phyloP scores from a whole-genome alignment of 202 grass and related monocot genomes.

The Tripidium arundinaceum region DNA sequence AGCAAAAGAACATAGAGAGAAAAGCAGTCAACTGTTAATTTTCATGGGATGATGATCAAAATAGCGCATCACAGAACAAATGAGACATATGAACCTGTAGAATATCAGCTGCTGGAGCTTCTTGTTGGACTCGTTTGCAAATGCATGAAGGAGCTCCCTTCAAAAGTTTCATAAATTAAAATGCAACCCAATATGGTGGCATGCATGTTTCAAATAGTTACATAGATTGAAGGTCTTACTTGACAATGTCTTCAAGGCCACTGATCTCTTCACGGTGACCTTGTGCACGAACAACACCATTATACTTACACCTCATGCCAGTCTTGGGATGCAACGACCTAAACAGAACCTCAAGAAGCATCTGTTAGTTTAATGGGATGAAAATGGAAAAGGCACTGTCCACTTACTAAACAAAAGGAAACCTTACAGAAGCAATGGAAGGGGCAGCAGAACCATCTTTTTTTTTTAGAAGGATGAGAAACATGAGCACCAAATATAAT shows the following conservation, averaged over 20 bases:
- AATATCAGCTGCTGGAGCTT: conserved; percentile 42
- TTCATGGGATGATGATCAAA: background rate
- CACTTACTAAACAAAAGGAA: background rate
- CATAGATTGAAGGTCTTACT: conserved; percentile 1
- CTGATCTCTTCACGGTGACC: conserved; percentile 43
- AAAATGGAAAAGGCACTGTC: background rate
- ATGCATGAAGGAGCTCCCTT: conserved; percentile 30
- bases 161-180: background rate
- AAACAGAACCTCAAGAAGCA: background rate
- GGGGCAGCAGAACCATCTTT: conserved; percentile 35
- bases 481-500: too few species aligned
- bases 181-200: background rate
- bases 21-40: background rate
- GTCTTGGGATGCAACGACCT: conserved; percentile 65
- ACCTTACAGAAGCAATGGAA: conserved; percentile 56
- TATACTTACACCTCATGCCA: conserved; percentile 60
- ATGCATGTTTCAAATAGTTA: background rate
- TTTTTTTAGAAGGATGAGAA: conserved; percentile 7
- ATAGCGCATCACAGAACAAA: background rate
- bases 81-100: conserved; percentile 17
- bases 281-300: conserved; percentile 35
- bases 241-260: conserved; percentile 22
- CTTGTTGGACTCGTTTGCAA: background rate
- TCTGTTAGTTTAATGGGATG: background rate
- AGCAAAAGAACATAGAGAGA: background rate